phyloP scores from a whole-genome alignment of 768 basidiomycete species.

The Boletus barrowsii region DNA sequence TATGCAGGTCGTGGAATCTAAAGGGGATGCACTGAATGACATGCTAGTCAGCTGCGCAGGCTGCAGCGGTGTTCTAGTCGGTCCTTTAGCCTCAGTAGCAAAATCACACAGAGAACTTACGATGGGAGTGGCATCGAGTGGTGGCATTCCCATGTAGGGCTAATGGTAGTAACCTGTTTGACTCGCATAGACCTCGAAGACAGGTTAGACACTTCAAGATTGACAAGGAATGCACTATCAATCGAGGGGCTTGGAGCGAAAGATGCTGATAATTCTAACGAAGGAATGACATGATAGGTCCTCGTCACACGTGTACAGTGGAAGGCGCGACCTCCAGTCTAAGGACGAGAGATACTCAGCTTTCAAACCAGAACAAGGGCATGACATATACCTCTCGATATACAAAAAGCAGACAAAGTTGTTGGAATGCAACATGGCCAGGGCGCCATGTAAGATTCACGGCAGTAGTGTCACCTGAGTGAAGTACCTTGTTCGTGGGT shows the following conservation, averaged over 20 bases:
- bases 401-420: slow-evolving; percentile 60
- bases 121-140: slow-evolving; percentile 34
- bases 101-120: slow-evolving; percentile 37
- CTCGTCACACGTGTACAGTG: slow-evolving; percentile 54
- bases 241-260: slow-evolving; percentile 49
- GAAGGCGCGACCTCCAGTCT: slow-evolving; percentile 53
- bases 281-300: slow-evolving; percentile 55
- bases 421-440: slow-evolving; percentile 42
- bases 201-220: slow-evolving; percentile 56
- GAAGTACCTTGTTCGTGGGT: slow-evolving; percentile 36
- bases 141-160: slow-evolving; percentile 64
- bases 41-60: slow-evolving; percentile 49
- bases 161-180: slow-evolving; percentile 59
- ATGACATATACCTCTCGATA: slow-evolving; percentile 54
- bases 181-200: slow-evolving; percentile 43
- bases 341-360: slow-evolving; percentile 3
- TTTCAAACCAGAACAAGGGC: neutral
- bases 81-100: slow-evolving; percentile 3
- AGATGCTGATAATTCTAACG: slow-evolving; percentile 51
- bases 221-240: slow-evolving; percentile 50
- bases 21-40: slow-evolving; percentile 40
- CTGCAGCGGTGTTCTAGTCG: slow-evolving; percentile 40
- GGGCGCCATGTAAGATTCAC: slow-evolving; percentile 57
- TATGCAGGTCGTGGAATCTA: slow-evolving; percentile 36
- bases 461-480: slow-evolving; percentile 48